phyloP scores from a whole-genome alignment of 1,139 yeast species.

The Protomyces inundatus region DNA sequence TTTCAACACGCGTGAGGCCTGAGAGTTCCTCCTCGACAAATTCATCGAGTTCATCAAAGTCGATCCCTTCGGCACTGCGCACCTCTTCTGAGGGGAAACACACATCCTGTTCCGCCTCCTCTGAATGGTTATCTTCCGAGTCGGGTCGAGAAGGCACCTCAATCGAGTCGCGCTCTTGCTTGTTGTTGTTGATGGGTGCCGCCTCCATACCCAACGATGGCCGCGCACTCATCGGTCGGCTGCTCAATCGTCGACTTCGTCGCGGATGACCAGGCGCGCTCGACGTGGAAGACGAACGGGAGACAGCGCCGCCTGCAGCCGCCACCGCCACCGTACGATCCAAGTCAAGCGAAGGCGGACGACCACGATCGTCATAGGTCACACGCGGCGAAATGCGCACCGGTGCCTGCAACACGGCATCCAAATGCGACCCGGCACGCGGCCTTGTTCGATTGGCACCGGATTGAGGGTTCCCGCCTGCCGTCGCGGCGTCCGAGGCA shows the following conservation, averaged over 20 bases:
- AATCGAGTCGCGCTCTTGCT: conserved; percentile 9
- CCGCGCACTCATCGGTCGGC: conserved; percentile 7
- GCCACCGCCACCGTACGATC: not conserved
- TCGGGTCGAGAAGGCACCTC: conserved; percentile 23
- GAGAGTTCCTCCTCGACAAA: conserved; percentile 35
- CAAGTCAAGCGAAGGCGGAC: conserved; percentile 16
- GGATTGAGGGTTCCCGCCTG: not conserved
- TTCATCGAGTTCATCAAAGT: conserved; percentile 42
- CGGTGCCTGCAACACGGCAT: conserved; percentile 11
- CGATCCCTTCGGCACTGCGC: conserved; percentile 38
- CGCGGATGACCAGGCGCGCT: conserved; percentile 4
- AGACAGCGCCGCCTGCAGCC: too few species aligned
- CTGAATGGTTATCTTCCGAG: conserved; percentile 18
- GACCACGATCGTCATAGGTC: conserved; percentile 7
- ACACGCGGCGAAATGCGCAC: conserved; percentile 15
- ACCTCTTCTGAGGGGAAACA: conserved; percentile 81
- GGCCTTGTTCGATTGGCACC: conserved; percentile 2
- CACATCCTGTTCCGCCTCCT: conserved; percentile 90
- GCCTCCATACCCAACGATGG: not conserved
- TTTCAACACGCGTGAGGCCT: conserved; percentile 5
- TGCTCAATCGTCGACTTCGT: conserved; percentile 13
- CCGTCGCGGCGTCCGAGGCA: not conserved
- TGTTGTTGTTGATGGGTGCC: not conserved
- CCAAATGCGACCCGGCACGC: conserved; percentile 19
- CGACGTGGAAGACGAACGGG: not conserved